Base-by-base conservation (phyloP, 306 rosid genomes). In the Fragaria ananassa region DNA sequence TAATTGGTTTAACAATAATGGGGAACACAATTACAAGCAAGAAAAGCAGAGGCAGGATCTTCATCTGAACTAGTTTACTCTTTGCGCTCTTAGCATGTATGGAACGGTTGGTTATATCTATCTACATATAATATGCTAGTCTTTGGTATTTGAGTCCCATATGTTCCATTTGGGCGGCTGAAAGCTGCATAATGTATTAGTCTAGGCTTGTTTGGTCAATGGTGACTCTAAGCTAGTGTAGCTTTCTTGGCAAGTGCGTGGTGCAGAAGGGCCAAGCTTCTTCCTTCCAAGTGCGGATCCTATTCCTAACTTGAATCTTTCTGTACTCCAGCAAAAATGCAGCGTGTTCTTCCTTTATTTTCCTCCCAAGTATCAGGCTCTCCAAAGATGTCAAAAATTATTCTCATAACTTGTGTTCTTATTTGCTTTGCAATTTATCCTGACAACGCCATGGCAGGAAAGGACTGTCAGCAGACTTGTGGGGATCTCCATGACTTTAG, bases 401-500 rank as follows among this genome's bases (percentile, higher is more conserved):
- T 11, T 51, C 34, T 31, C 19, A 10, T 61, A 19, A 49, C 45
- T 25, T 64, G 42, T 39, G 8, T 39, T 39, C 8, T 29, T 46
- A 12, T 46, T 37, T 6, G 34, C 78, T 31, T 62, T 54, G 14
- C 4, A 4, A 44, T n/a, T 45, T 13, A n/a, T 8, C 39, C 39
- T 2, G 9, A 21, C 1, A 35, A 5, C 37, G 76, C 76, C 21
- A 56, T 6, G 23, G 53, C 11, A 21, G 76, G 1, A 39, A 39
- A 39, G 7, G 0, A 72, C 0, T 35, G 23, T 4, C 1, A 0
- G 8, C 25, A n/a, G n/a, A n/a, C 68, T 1, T 88, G 88, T 17
- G 83, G 81, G 35, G 76, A 72, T 53, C 51, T 72, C 0, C 35
- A 0, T 6, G 51, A 72, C 76, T 37, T 72, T 37, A 39, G 5